Conservation (phyloP, 2,329 filamentous ascomycete species). For the Talaromyces atroroseus region DNA sequence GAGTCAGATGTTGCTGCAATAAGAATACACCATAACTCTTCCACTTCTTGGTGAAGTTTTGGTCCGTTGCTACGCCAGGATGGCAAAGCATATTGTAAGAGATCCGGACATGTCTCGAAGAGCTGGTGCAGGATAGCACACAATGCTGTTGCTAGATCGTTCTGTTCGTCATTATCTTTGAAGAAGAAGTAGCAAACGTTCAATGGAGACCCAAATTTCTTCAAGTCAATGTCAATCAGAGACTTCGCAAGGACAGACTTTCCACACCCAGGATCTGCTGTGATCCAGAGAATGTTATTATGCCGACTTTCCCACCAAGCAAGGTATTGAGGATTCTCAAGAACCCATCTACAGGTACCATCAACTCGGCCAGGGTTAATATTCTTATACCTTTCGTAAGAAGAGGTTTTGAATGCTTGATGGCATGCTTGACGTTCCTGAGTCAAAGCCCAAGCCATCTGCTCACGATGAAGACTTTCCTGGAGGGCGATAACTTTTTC, state of each 20-base stretch:
- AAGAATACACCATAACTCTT: conserved; percentile 30
- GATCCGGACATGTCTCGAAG: conserved; percentile 34
- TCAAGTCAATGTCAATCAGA: conserved; percentile 25
- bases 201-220: conserved; percentile 13
- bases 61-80: background rate
- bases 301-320: conserved; percentile 16
- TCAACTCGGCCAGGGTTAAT: conserved; percentile 12
- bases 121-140: conserved; percentile 37
- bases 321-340: conserved; percentile 14
- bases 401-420: conserved; percentile 12
- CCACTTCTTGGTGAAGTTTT: conserved; percentile 15
- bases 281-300: conserved; percentile 31
- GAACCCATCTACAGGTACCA: conserved; percentile 21
- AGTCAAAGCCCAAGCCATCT: conserved; percentile 4
- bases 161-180: conserved; percentile 37
- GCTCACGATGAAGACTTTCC: background rate
- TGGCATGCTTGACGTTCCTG: background rate
- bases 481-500: background rate
- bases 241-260: conserved; percentile 41
- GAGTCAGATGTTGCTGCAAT: conserved; percentile 13
- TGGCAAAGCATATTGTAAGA: conserved; percentile 25
- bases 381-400: conserved; percentile 18
- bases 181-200: conserved; percentile 42
- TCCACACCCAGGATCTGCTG: conserved; percentile 42
- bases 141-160: conserved; percentile 28